Evolutionary conservation across 129 eudicot species (phyloP).

Genomic region (Ambrosia artemisiifolia): DNA sequence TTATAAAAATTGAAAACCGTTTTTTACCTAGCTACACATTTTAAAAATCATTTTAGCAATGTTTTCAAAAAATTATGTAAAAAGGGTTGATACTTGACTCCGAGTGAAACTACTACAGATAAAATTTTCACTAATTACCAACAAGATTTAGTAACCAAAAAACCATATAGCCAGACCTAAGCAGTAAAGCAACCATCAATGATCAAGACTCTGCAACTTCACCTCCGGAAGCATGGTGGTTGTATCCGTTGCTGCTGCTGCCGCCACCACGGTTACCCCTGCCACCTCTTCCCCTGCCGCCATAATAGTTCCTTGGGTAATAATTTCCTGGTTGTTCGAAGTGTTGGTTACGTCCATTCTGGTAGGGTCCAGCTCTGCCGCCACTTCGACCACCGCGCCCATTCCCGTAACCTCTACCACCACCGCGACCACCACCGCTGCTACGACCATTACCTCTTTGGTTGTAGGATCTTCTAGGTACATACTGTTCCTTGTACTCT

Average conservation of each 20-base stretch:
- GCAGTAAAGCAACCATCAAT: no score
- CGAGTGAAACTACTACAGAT: constrained; percentile 23
- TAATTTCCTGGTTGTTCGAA: constrained; percentile 64
- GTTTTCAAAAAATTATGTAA: neutral
- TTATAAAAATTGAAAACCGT: no score
- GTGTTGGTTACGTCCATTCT: constrained; percentile 71
- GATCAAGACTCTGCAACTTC: constrained; percentile 40
- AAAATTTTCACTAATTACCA: constrained; percentile 32
- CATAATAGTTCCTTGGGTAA: constrained; percentile 54
- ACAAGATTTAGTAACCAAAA: constrained; percentile 21
- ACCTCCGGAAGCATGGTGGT: constrained; percentile 33
- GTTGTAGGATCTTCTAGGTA: constrained; percentile 43
- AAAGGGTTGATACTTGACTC: constrained; percentile 22
- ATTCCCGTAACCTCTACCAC: constrained; percentile 61
- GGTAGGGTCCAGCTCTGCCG: constrained; percentile 57
- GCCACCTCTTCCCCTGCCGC: constrained; percentile 58
- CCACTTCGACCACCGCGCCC: constrained; percentile 79
- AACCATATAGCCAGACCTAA: neutral
- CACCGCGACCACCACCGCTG: constrained; percentile 40
- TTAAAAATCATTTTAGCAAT: neutral
- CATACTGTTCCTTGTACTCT: constrained; percentile 53
- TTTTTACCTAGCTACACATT: no score
- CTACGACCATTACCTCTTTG: constrained; percentile 59
- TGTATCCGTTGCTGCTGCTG: constrained; percentile 32
- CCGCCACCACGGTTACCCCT: constrained; percentile 34